Conservation (phyloP, 345 rosid genomes). For the Eucalyptus sp. region DNA sequence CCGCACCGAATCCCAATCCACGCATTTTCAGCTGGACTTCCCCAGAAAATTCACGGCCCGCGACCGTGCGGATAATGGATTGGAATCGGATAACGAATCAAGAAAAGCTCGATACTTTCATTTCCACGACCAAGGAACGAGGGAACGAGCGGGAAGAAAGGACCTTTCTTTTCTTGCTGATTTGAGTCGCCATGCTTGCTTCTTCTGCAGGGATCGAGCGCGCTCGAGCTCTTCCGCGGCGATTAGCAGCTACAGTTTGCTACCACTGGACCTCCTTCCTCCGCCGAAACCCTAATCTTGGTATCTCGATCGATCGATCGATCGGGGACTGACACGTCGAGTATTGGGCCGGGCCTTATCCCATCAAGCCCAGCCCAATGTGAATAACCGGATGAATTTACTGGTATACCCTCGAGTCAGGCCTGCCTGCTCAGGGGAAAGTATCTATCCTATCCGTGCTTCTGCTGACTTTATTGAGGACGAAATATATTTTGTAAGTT, state of each 20-base stretch:
- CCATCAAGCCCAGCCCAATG: neutral
- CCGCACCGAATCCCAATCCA: neutral
- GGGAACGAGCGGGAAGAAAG: neutral
- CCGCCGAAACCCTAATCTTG: neutral
- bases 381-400: neutral
- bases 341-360: neutral
- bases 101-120: neutral
- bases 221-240: neutral
- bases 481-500: neutral
- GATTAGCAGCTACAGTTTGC: neutral
- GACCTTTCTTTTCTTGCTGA: conserved; percentile 12
- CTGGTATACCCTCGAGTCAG: neutral
- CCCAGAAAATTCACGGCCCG: neutral
- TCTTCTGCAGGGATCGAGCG: neutral
- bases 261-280: neutral
- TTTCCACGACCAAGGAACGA: neutral
- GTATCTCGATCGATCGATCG: neutral
- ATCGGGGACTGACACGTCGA: neutral
- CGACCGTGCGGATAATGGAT: neutral
- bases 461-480: neutral
- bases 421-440: neutral
- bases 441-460: neutral
- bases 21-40: neutral
- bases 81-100: neutral
- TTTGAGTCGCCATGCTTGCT: conserved; percentile 3